Percentiles rank a stretch among this genome's conserved stretches.
phyloP scores from a whole-genome alignment of 805 yeast species.

The Millerago galiae region DNA sequence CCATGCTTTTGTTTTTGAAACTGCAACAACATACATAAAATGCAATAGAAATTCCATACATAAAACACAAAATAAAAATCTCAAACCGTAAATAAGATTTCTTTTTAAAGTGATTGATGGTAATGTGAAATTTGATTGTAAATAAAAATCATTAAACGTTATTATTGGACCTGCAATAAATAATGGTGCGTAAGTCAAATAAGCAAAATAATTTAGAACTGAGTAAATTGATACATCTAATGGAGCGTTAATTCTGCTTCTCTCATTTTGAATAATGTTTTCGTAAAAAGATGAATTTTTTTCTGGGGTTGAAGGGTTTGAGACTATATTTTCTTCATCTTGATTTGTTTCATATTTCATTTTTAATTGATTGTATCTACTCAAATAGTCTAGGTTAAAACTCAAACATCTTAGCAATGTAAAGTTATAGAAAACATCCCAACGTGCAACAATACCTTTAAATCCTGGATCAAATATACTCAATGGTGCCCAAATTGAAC shows the following conservation, averaged over 20 bases:
- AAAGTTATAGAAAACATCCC: slow-evolving; percentile 96
- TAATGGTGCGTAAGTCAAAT: slow-evolving; percentile 78
- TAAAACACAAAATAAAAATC: slow-evolving; percentile 67
- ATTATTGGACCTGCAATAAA: slow-evolving; percentile 93
- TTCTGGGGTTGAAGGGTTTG: slow-evolving; percentile 16
- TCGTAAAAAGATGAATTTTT: slow-evolving; percentile 10
- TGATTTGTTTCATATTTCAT: slow-evolving; percentile 8
- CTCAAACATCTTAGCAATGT: slow-evolving; percentile 80
- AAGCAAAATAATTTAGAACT: slow-evolving; percentile 63
- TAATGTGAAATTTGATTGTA: slow-evolving; percentile 57
- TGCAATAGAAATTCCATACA: slow-evolving; percentile 89
- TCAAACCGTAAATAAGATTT: slow-evolving; percentile 52
- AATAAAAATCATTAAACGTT: slow-evolving; percentile 84
- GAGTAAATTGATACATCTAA: slow-evolving; percentile 56
- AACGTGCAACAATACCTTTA: slow-evolving; percentile 74
- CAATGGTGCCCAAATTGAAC: slow-evolving; percentile 34
- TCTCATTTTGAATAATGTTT: slow-evolving; percentile 39
- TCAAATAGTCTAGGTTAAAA: slow-evolving; percentile 70
- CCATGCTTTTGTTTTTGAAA: slow-evolving; percentile 87
- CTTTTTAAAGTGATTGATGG: slow-evolving; percentile 53
- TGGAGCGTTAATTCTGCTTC: slow-evolving; percentile 59
- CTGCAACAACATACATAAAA: slow-evolving; percentile 88
- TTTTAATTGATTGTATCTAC: slow-evolving; percentile 26
- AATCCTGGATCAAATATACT: slow-evolving; percentile 52
- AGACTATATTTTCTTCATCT: slow-evolving; percentile 20